A percentile compares a stretch with the other conserved stretches of the same genome.
These are phyloP conservation scores for Leccinum truebloodii DNA, from an alignment of 768 basidiomycete species.

Conservation along the genomic window DNA sequence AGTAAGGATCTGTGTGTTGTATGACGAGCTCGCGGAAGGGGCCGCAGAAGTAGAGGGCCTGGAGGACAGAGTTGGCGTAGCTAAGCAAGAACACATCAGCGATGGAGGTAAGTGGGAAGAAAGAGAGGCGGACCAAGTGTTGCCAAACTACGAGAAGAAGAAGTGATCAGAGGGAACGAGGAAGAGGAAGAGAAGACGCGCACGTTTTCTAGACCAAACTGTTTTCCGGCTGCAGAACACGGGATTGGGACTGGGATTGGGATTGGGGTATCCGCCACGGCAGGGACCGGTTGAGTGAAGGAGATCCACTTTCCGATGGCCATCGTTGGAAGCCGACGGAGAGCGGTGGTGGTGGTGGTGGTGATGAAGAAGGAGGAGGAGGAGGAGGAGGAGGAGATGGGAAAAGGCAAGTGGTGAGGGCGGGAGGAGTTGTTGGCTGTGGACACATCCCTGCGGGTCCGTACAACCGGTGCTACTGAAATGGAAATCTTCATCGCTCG, in stretches of 20 bases:
- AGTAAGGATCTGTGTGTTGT: slow-evolving; percentile 59
- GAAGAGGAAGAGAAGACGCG: slow-evolving; percentile 35
- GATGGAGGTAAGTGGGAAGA: slow-evolving; percentile 4
- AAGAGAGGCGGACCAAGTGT: slow-evolving; percentile 73
- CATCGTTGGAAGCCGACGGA: slow-evolving; percentile 19
- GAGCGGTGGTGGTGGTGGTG: slow-evolving; percentile 2
- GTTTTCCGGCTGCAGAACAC: slow-evolving; percentile 71
- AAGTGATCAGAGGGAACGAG: slow-evolving; percentile 11
- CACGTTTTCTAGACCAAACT: slow-evolving; percentile 97
- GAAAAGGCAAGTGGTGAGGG: neutral
- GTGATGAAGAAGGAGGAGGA: slow-evolving; percentile 1
- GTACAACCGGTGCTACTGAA: slow-evolving; percentile 11
- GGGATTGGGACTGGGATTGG: slow-evolving; percentile 40
- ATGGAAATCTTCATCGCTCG: slow-evolving; percentile 10
- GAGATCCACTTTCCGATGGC: slow-evolving; percentile 42
- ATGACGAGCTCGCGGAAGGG: slow-evolving; percentile 91
- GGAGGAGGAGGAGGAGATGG: neutral
- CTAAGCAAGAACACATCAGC: slow-evolving; percentile 42
- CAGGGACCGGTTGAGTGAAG: slow-evolving; percentile 33
- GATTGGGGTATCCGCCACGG: slow-evolving; percentile 26
- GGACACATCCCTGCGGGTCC: slow-evolving; percentile 13
- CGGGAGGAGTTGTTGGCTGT: neutral
- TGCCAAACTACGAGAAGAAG: slow-evolving; percentile 72
- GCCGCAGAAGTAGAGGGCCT: slow-evolving; percentile 92
- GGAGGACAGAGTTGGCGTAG: slow-evolving; percentile 98